Base-by-base conservation (phyloP, 2,329 filamentous ascomycete genomes). In the Curvularia sp. region DNA sequence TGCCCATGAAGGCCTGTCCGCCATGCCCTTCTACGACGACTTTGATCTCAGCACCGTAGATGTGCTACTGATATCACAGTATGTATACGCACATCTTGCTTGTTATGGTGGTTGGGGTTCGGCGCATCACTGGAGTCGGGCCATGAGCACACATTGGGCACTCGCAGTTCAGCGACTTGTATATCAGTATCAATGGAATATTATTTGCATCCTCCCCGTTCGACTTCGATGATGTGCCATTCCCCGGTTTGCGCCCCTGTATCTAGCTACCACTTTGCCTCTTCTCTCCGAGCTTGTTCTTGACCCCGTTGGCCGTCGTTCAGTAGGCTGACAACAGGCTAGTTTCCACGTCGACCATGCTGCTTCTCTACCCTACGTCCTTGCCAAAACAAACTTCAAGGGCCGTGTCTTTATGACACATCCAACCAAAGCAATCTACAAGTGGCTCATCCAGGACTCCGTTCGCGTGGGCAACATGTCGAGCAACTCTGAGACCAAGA, bases 301-400 rank as follows among this genome's bases (percentile, higher is more conserved):
- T 49, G 34, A 21, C 18, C 23, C 19, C 52, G 34, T 36, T 38
- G 32, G 45, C 46, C 42, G n/a, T 49, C 43, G 9, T 49, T 47
- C 49, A 32, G 30, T 10, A 50, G 58, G 59, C 73, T 76, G 64
- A 74, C 62, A 39, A 42, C 1, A 18, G 32, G 25, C 45, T 51
- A 97, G 94, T 90, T 99, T 99, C 75, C 95, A 99, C 78, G 85
- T 98, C 76, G 95, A 99, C 74, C 95, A 99, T 81, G 95, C 95
- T n/a, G 94, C 94, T 15, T 97, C 94, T n/a, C 82, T 99, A 46
- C 95, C 95, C 43, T 99, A 98, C 76, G 95, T 99, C 59, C 86
- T 99, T 65, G 91, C 94, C 65, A 99, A 99, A 81, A 98, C 95
- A 36, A 97, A 97, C 78, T 99, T 99, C 82, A 90, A 91, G 65